Evolutionary conservation across 2,329 filamentous ascomycete species (phyloP), one percentile per base, ranked within the genome.

Genomic region (Fonsecaea nubica): DNA sequence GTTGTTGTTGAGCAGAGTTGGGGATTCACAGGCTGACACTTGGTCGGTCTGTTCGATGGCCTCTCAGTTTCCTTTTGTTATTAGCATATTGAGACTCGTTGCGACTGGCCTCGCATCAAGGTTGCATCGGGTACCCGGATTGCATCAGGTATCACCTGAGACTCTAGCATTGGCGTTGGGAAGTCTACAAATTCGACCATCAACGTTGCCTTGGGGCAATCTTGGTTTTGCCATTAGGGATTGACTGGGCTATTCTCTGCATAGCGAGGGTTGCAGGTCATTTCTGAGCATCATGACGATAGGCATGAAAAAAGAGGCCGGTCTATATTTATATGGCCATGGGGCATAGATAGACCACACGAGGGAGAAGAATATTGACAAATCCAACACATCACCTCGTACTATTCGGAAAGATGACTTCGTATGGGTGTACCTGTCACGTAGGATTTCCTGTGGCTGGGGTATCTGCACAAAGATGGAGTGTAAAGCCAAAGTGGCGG

Each of bases 191-290:
- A 50, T 25, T 25, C 18, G 9, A 50, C 18, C 45, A 21, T 18
- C 45, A 13, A 30, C 25, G 45, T 50, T 50, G 45, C 18, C 45
- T 50, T 50, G 45, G 45, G 25, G 45, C 45, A 50, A 50, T 50
- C 9, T 50, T 50, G 45, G 45, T 25, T 25, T 50, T 50, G 10
- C 45, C 45, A 25, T 50, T 50, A 25, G 45, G 18, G 45, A 30
- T 10, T 50, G 45, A 50, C 18, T 50, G 45, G 45, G 45, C 9
- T 30, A 25, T 50, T 50, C 45, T 50, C 45, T 50, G 45, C 45
- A 50, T 50, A 50, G 45, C 45, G 45, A 50, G 18, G 25, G 45
- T 15, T 15, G 45, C 18, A 50, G 45, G 45, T 50, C 45, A 25
- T 18, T 50, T 50, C 18, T 30, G 18, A 30, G 45, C 21, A 50